Evolutionary conservation across 73 alveolate species (phyloP), one percentile per base, ranked within the genome.

Genomic region (Symbiodinium natans): DNA sequence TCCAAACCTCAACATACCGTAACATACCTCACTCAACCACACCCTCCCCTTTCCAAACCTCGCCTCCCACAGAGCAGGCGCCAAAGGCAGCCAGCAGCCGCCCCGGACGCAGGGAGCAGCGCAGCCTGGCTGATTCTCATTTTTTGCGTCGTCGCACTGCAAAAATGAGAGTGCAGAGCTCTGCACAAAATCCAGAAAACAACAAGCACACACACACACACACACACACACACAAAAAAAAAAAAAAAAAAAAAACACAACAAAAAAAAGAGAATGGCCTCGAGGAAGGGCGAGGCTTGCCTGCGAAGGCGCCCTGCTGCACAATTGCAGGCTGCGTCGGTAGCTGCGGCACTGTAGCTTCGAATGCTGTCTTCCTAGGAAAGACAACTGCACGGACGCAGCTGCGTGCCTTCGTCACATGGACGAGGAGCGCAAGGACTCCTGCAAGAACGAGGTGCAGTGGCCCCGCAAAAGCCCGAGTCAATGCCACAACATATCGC

Each of bases 261-360:
- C 3, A 36, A 17, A 2, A 63, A 23, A 36, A 31, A 29, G 23
- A 7, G 33, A 1, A 4, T 23, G 4, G 80, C 80, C 80, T 63
- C 80, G 80, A 63, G 80, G 80, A 63, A 63, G 80, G 27, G 80
- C 80, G 80, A 63, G 80, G 36, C 80, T 63, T 63, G 17, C 33
- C 36, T 13, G 80, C 80, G 36, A 63, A 63, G 80, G 80, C 40
- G 36, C 80, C 80, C 80, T 63, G 80, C 36, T 46, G 6, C 59
- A 46, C 6, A 46, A 46, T 6, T 13, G 59, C 59, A 46, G 6
- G 13, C 59, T 46, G 59, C 59, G 59, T 6, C 59, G 13, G 59
- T 9, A 13, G 59, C 59, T n/a, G n/a, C n/a, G n/a, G n/a, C n/a
- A n/a, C n/a, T n/a, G n/a, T n/a, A n/a, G n/a, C n/a, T n/a, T n/a